Conservation (phyloP, 2,329 filamentous ascomycete genomes). For the Periconia macrospinosa region DNA sequence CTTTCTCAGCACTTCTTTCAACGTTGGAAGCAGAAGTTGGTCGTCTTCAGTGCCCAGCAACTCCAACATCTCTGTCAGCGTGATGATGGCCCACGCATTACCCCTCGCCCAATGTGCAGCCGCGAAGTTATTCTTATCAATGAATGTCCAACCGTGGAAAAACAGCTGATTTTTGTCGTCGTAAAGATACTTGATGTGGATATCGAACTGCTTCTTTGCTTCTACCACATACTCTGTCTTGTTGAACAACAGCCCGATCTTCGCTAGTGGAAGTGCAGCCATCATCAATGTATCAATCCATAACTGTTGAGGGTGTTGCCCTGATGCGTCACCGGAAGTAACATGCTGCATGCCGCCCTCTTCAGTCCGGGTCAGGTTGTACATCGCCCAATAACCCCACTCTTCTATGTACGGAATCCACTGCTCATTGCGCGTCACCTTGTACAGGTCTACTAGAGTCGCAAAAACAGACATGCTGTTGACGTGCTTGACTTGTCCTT, state of each 20-base stretch:
- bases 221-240: slow-evolving; percentile 1
- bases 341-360: slow-evolving; percentile 3
- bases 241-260: background rate
- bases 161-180: background rate
- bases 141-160: slow-evolving; percentile 2
- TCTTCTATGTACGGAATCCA: background rate
- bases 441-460: background rate
- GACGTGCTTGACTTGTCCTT: background rate
- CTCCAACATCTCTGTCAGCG: slow-evolving; percentile 1
- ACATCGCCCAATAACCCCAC: slow-evolving; percentile 1
- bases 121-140: slow-evolving; percentile 1
- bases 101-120: slow-evolving; percentile 1
- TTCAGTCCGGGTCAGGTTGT: slow-evolving; percentile 1
- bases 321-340: background rate
- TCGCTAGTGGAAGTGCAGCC: background rate
- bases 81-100: background rate
- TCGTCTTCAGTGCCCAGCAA: background rate
- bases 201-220: slow-evolving; percentile 1
- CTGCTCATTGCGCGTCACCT: background rate
- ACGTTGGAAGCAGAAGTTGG: background rate
- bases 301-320: background rate
- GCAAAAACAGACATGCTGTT: slow-evolving; percentile 1
- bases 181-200: slow-evolving; percentile 1
- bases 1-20: background rate
- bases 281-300: slow-evolving; percentile 3